A percentile compares a stretch with the other conserved stretches of the same genome.
These are phyloP conservation scores for Solanum hybrid DNA, from an alignment of 305 asterid genomes.

Conservation along the genomic window DNA sequence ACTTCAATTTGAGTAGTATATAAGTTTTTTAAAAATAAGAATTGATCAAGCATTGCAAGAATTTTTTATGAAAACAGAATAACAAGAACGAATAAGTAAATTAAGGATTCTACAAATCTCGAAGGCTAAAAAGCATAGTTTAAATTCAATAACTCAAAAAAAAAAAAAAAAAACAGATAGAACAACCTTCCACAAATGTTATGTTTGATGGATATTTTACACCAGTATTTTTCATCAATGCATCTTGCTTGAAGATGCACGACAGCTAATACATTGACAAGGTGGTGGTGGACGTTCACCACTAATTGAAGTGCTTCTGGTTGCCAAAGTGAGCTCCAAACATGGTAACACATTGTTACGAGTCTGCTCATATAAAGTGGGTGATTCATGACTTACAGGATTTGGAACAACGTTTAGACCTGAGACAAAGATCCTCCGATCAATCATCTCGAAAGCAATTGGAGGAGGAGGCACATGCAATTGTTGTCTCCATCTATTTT, in stretches of 20 bases:
- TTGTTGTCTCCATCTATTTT: background rate
- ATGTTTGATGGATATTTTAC: background rate
- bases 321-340: background rate
- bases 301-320: background rate
- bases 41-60: background rate
- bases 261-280: background rate
- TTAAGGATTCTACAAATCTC: background rate
- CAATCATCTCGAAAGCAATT: background rate
- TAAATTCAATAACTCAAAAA: background rate
- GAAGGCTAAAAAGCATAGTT: background rate
- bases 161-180: background rate
- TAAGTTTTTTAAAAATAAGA: no score
- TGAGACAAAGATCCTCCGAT: background rate
- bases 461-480: background rate
- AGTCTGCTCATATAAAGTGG: no score
- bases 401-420: rapidly evolving
- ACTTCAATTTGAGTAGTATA: no score
- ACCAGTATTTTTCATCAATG: background rate
- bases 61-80: no score
- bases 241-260: background rate
- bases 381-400: no score
- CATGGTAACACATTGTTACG: background rate
- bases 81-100: background rate
- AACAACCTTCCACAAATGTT: background rate
- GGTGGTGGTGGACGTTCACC: background rate